phyloP scores from a whole-genome alignment of 805 yeast species.

The Candida namnaoensis region DNA sequence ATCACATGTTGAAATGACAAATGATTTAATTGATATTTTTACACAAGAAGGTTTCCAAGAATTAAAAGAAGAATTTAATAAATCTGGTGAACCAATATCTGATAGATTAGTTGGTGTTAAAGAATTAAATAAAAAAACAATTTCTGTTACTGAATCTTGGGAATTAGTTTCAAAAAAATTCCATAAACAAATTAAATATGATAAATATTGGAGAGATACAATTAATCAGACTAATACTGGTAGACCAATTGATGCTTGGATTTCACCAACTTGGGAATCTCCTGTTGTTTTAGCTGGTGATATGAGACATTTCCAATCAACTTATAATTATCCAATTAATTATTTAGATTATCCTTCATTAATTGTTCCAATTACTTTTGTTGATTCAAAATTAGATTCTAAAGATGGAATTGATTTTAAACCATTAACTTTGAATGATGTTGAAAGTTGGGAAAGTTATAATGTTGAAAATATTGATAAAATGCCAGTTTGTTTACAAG shows the following conservation, averaged over 20 bases:
- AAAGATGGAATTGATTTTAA: slow-evolving; percentile 11
- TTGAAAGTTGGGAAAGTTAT: slow-evolving; percentile 27
- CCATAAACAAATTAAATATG: slow-evolving; percentile 26
- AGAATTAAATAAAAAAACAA: slow-evolving; percentile 1
- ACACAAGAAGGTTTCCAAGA: slow-evolving; percentile 26
- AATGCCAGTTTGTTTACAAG: slow-evolving; percentile 48
- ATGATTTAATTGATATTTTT: slow-evolving; percentile 20
- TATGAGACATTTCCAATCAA: slow-evolving; percentile 25
- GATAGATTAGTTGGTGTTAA: slow-evolving; percentile 19
- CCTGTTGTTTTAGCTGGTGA: slow-evolving; percentile 32
- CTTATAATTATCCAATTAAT: slow-evolving; percentile 34
- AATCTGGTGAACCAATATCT: slow-evolving; percentile 25
- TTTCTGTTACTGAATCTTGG: slow-evolving; percentile 27
- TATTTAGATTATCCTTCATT: slow-evolving; percentile 31
- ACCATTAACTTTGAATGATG: slow-evolving; percentile 23
- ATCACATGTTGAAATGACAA: slow-evolving; percentile 16
- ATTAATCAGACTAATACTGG: slow-evolving; percentile 23
- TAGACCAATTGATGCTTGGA: slow-evolving; percentile 36
- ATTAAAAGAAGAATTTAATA: slow-evolving; percentile 16
- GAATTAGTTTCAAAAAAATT: slow-evolving; percentile 26
- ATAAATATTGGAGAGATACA: slow-evolving; percentile 28
- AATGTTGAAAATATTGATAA: slow-evolving; percentile 37
- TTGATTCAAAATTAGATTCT: slow-evolving; percentile 24
- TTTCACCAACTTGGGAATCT: slow-evolving; percentile 36
- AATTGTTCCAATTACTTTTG: slow-evolving; percentile 35